These are phyloP conservation scores for Zygoascus bituminiphila DNA, from an alignment of 805 yeast species.

Conservation along the genomic window DNA sequence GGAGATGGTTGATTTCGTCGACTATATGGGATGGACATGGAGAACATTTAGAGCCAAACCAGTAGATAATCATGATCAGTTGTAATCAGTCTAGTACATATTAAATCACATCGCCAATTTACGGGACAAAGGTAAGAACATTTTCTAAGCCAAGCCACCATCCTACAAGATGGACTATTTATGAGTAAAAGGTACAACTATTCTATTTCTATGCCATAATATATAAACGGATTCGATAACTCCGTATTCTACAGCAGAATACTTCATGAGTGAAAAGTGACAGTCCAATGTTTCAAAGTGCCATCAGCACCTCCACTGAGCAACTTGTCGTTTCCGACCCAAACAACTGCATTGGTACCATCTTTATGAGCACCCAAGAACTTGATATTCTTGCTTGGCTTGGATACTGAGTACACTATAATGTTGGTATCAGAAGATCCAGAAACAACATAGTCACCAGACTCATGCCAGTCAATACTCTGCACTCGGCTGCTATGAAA, in stretches of 20 bases:
- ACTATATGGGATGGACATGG: no score
- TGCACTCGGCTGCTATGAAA: constrained; percentile 83
- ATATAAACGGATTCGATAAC: no score
- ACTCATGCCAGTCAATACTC: constrained; percentile 70
- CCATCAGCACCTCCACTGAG: constrained; percentile 78
- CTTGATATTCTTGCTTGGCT: constrained; percentile 72
- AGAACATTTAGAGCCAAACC: no score
- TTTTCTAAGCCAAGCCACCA: no score
- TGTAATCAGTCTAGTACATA: no score
- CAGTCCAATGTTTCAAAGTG: constrained; percentile 63
- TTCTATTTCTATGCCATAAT: neutral
- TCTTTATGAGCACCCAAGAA: constrained; percentile 75
- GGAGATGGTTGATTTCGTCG: no score
- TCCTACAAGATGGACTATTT: no score
- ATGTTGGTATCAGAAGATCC: constrained; percentile 81
- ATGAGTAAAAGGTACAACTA: no score
- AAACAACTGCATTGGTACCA: constrained; percentile 68
- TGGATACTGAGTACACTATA: constrained; percentile 67
- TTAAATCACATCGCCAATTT: no score
- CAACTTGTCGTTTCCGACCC: constrained; percentile 47
- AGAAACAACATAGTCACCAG: constrained; percentile 63
- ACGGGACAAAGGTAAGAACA: no score
- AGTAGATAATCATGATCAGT: no score
- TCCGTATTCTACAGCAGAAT: neutral
- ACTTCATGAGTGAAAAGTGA: constrained; percentile 19